Evolutionary conservation across 164 flowering plant genomes (phyloP).

Genomic region (Annona squamosa): DNA sequence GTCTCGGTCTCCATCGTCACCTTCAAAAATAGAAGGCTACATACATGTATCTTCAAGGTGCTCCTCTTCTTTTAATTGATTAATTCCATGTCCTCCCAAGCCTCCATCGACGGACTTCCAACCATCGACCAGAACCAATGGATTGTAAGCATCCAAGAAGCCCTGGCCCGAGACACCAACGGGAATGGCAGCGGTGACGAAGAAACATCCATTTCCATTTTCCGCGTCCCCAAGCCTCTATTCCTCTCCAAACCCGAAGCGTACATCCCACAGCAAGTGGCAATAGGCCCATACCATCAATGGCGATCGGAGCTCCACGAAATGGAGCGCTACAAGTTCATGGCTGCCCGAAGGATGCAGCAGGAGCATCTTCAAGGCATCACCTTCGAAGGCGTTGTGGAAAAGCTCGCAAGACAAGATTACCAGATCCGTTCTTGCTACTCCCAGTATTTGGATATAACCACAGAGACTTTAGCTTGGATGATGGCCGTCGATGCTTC

Average conservation of each 20-base stretch:
- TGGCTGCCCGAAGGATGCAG: constrained; percentile 9
- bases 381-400: constrained; percentile 10
- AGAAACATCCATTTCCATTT: constrained; percentile 7
- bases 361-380: constrained; percentile 7
- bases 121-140: constrained; percentile 5
- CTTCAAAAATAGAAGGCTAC: not conserved
- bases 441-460: constrained; percentile 11
- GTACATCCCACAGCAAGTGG: constrained; percentile 17
- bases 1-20: not conserved
- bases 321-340: constrained; percentile 19
- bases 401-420: constrained; percentile 8
- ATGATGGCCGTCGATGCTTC: constrained; percentile 17
- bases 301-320: constrained; percentile 13
- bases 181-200: not conserved
- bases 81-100: not conserved
- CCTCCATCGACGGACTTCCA: not conserved
- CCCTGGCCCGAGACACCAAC: constrained; percentile 5
- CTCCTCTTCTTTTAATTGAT: too few species aligned
- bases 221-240: constrained; percentile 15
- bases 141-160: constrained; percentile 4
- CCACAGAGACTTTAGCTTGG: constrained; percentile 16
- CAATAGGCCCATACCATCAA: constrained; percentile 22
- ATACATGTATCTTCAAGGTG: not conserved
- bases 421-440: constrained; percentile 14
- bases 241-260: constrained; percentile 14